Base-by-base conservation (phyloP, 2,329 filamentous ascomycete genomes). In the Monosporascus sp. region DNA sequence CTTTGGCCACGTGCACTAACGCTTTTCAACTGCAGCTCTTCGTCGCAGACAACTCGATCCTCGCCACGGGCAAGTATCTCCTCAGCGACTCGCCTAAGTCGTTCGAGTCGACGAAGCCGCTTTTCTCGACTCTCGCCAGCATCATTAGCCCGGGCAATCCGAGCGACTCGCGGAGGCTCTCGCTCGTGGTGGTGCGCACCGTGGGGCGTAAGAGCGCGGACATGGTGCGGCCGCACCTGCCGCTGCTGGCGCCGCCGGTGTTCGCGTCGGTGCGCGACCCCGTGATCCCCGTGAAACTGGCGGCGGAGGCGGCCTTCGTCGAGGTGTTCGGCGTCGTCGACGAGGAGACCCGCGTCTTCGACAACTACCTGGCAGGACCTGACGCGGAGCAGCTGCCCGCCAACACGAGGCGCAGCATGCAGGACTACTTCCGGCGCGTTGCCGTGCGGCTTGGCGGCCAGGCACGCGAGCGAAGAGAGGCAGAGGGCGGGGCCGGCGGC, bases 351-450 rank as follows among this genome's bases (percentile, higher is more conserved):
- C 85, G 83, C 57, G 84, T 97, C 20, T 97, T 97, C 68, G 92
- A 97, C 62, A 92, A 92, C 72, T 97, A 91, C 72, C 85, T 97
- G 75, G 77, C 82, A 9, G 84, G 85, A 0, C 78, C 85, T 1
- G 83, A 81, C 1, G 78, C 74, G 6, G 81, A 82, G 49, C 81
- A 83, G 3, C 71, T 97, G 54, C 78, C 85, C 8, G 72, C 89
- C 0, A 86, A 83, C 41, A 84, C 84, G 18, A 94, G 95, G 79
- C 82, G 93, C 61, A 91, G 87, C 69, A 97, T 99, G 88, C 82
- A 86, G 54, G 94, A 99, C 70, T 99, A 99, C 74, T 97, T 97
- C 75, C 96, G 96, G 79, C 80, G 94, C 42, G 89, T 99, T 58
- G 90, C 90, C 1, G 70, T 93, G 64, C 83, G 92, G 61, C 74